Conservation (phyloP, 129 eudicot species). For the Lactuca sativa region DNA sequence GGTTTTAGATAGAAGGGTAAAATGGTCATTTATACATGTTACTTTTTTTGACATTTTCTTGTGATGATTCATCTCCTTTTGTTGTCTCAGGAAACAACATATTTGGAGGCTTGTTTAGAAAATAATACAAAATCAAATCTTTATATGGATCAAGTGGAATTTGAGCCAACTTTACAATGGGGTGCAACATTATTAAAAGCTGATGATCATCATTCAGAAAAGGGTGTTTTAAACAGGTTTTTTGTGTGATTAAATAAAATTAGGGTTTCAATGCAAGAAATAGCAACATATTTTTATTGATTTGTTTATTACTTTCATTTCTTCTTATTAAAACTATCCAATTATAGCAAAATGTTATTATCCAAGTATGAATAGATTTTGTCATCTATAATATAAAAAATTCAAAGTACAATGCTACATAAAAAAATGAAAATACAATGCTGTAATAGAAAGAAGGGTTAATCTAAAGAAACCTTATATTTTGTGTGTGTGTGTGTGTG, state of each 20-base stretch:
- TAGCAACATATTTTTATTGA: too few relatives aligned
- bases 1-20: background rate
- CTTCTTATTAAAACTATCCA: too few relatives aligned
- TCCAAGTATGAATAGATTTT: too few relatives aligned
- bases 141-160: constrained; percentile 98
- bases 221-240: constrained; percentile 43
- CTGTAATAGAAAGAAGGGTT: too few relatives aligned
- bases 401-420: too few relatives aligned
- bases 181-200: constrained; percentile 66
- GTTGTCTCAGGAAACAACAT: constrained; percentile 75
- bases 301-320: too few relatives aligned
- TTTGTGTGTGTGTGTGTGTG: too few relatives aligned
- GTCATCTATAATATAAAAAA: too few relatives aligned
- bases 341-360: too few relatives aligned
- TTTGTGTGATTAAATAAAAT: constrained; percentile 1
- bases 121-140: constrained; percentile 93
- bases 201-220: constrained; percentile 48
- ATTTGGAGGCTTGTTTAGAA: constrained; percentile 93
- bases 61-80: constrained; percentile 11
- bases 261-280: too few relatives aligned
- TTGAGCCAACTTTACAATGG: constrained; percentile 91
- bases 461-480: too few relatives aligned
- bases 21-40: background rate
- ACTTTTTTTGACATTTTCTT: background rate
- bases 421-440: too few relatives aligned